phyloP scores from a whole-genome alignment of 2,329 filamentous ascomycete genomes.

The Monosporascus cannonballus region DNA sequence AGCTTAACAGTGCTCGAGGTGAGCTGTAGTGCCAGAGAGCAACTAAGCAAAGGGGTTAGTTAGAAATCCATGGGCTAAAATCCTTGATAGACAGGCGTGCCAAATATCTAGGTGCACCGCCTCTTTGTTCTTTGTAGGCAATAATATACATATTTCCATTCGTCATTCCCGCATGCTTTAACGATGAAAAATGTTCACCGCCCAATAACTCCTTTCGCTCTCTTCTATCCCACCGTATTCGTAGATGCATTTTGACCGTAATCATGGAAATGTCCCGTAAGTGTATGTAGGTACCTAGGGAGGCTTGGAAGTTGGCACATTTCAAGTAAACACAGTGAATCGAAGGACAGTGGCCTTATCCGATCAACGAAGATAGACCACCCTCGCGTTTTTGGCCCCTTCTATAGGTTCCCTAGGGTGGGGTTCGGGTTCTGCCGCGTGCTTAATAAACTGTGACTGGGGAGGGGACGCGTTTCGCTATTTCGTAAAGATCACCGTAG shows the following conservation, averaged over 20 bases:
- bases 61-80: no score
- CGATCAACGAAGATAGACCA: background rate
- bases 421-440: background rate
- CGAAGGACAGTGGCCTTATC: background rate
- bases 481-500: background rate
- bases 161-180: no score
- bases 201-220: background rate
- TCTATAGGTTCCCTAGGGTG: background rate
- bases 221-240: background rate
- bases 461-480: background rate
- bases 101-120: no score
- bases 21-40: no score
- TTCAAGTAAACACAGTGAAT: background rate
- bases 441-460: background rate
- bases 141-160: no score
- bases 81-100: no score
- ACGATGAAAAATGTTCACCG: background rate
- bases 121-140: no score
- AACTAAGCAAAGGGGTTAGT: no score
- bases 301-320: background rate
- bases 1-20: no score
- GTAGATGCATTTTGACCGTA: background rate
- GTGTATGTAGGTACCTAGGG: background rate
- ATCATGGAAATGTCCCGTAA: background rate
- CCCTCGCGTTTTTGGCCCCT: background rate